Evolutionary conservation across 495 filamentous ascomycete genomes (phyloP).

Genomic region (Hamigera avellanea): DNA sequence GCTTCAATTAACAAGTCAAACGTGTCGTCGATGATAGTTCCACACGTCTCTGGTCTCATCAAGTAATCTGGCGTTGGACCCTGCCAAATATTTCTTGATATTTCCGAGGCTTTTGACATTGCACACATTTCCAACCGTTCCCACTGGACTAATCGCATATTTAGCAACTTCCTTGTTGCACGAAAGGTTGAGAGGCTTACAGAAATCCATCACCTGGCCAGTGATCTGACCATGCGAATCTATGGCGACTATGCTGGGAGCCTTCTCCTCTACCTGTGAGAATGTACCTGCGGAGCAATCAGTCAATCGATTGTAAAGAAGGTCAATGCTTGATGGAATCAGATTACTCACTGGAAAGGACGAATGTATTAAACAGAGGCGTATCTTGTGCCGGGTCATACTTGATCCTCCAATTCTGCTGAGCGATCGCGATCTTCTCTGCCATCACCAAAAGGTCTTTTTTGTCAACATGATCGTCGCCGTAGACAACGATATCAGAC

Average conservation of each 20-base stretch:
- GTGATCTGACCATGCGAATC: conserved; percentile 64
- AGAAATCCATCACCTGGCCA: conserved; percentile 78
- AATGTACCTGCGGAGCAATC: conserved; percentile 43
- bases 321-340: not conserved
- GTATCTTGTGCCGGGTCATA: conserved; percentile 44
- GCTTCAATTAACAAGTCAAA: conserved; percentile 78
- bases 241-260: conserved; percentile 58
- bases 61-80: conserved; percentile 73
- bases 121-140: conserved; percentile 85
- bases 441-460: conserved; percentile 54
- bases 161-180: conserved; percentile 5
- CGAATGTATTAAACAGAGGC: conserved; percentile 74
- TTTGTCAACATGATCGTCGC: conserved; percentile 45
- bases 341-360: conserved; percentile 48
- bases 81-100: conserved; percentile 79
- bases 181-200: conserved; percentile 28
- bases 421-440: conserved; percentile 61
- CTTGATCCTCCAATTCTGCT: conserved; percentile 58
- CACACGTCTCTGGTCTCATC: conserved; percentile 10
- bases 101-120: conserved; percentile 85
- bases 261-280: conserved; percentile 56
- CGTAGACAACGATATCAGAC: conserved; percentile 88
- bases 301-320: too few species aligned
- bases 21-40: conserved; percentile 17
- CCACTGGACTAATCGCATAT: conserved; percentile 49